phyloP scores from a whole-genome alignment of 1,284 basidiomycete genomes.

The Sparassis latifolia region DNA sequence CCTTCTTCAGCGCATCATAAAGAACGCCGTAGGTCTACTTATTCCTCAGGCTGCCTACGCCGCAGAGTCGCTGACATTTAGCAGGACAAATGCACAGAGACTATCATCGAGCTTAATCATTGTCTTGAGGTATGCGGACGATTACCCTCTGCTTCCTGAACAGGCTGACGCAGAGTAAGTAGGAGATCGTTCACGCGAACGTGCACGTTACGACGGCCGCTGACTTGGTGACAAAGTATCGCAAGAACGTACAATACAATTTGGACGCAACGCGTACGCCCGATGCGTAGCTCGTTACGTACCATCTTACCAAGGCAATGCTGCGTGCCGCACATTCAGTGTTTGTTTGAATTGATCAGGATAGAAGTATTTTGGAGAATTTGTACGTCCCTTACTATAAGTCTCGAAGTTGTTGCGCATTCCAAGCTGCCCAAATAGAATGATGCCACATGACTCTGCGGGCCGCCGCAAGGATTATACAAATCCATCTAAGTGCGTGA shows the following conservation, averaged over 20 bases:
- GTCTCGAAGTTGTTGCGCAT: no score
- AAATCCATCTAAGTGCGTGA: no score
- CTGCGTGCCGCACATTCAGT: no score
- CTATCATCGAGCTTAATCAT: constrained; percentile 71
- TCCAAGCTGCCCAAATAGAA: no score
- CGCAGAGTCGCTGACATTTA: not conserved
- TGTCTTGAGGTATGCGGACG: constrained; percentile 51
- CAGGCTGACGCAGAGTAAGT: constrained; percentile 2
- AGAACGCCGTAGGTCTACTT: constrained; percentile 65
- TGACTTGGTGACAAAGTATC: constrained; percentile 73
- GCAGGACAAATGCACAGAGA: constrained; percentile 77
- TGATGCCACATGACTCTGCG: no score
- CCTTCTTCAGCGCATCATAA: constrained; percentile 82
- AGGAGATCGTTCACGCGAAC: constrained; percentile 71
- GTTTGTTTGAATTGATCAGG: no score
- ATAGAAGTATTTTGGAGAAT: no score
- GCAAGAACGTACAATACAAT: constrained; percentile 83
- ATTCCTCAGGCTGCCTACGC: not conserved
- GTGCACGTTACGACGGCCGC: constrained; percentile 67
- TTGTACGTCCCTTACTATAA: no score
- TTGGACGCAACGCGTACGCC: constrained; percentile 48
- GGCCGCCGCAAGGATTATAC: no score
- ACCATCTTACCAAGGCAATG: no score
- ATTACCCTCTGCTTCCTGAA: not conserved
- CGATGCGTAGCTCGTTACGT: not conserved